Evolutionary conservation across 2,329 filamentous ascomycete species (phyloP), one percentile per base, ranked within the genome.

Genomic region (Talaromyces islandicus): DNA sequence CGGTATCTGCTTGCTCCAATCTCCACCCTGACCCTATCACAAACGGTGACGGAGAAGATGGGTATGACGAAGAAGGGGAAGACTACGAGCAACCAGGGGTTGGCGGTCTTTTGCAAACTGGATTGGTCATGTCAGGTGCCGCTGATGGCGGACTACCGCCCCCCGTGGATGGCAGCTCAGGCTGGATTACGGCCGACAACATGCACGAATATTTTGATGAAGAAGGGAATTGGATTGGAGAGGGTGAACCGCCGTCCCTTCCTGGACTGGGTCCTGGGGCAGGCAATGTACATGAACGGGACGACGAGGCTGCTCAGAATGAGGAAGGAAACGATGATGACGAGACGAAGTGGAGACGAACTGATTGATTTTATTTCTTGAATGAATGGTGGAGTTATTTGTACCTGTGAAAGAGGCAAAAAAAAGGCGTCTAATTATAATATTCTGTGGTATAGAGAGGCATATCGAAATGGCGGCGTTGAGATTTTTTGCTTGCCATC

Each of bases 131-230:
- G 17, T 70, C 71, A 17, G 74, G 73, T 11, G 69, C 68, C 41
- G 67, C 60, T 38, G 68, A 71, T 51, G 74, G 75, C 2, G 77
- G 72, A 3, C 59, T 81, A 50, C 79, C 79, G 30, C 78, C 78
- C 35, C 75, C 79, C 3, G 72, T 81, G 67, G 77, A 75, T 38
- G 78, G 78, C 17, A 80, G 79, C 60, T 79, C 77, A 1, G 78
- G 79, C 9, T 81, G 78, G 79, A 80, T 97, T 70, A 97, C 93
- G 17, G 89, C 90, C 9, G 93, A 96, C 60, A 97, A 97, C 68
- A 87, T 96, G 71, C 81, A 88, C 64, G 85, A 96, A 66, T 96
- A 86, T 70, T 90, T 94, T 73, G 90, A 94, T 67, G 86, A 83
- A 63, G 83, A 92, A 9, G 91, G 91, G 2, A 92, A 93, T 70